phyloP scores from a whole-genome alignment of 139 green algal species.

The Desmodesmus armatus region DNA sequence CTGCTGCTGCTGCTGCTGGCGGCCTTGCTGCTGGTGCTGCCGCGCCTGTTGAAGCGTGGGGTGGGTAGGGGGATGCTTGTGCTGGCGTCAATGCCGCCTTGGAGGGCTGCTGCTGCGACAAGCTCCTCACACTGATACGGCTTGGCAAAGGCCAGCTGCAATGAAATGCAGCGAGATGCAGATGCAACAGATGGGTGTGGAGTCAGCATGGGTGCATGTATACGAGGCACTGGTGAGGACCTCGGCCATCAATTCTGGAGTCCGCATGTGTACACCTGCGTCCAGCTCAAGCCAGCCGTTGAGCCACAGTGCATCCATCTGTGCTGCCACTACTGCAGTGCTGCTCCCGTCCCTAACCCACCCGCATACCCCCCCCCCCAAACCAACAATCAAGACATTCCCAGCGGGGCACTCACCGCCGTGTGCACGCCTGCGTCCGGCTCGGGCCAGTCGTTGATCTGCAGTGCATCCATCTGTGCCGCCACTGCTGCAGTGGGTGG shows the following conservation, averaged over 20 bases:
- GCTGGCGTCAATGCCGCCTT: background rate
- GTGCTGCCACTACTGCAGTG: conserved; percentile 61
- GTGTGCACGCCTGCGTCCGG: conserved; percentile 6
- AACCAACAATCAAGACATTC: too few species aligned
- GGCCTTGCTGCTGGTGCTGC: background rate
- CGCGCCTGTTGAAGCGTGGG: too few species aligned
- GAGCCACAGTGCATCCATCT: conserved; percentile 68
- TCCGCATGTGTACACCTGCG: background rate
- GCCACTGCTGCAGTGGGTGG: conserved; percentile 63
- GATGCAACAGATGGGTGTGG: too few species aligned
- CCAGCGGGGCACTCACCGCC: background rate
- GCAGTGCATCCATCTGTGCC: conserved; percentile 67
- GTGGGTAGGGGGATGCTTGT: background rate
- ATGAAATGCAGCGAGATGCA: too few species aligned
- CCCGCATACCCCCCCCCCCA: too few species aligned
- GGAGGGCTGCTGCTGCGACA: background rate
- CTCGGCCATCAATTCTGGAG: too few species aligned
- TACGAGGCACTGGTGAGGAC: too few species aligned
- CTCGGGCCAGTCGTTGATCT: conserved; percentile 75
- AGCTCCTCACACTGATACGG: conserved; percentile 42
- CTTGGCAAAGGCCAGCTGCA: conserved; percentile 29
- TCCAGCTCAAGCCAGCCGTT: conserved; percentile 69
- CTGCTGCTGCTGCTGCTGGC: background rate
- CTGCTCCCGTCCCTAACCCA: too few species aligned
- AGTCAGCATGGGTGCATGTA: too few species aligned